Evolutionary conservation across 371 early-diverging fungal genomes (phyloP).

Genomic region (Dentiscutata heterogama): DNA sequence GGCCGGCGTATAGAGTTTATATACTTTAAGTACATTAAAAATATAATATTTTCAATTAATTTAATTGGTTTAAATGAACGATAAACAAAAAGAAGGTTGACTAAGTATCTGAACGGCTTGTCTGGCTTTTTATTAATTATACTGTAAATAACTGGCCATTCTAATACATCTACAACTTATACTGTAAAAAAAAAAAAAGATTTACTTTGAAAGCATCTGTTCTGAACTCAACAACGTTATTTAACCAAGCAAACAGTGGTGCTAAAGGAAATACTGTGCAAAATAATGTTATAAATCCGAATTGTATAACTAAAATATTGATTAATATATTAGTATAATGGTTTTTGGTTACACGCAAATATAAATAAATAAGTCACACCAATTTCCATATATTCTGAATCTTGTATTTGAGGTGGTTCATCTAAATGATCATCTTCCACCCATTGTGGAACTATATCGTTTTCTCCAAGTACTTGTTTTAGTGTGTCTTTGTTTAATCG

Average conservation of each 20-base stretch:
- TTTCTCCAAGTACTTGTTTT: constrained; percentile 14
- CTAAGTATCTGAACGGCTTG: too few relatives aligned
- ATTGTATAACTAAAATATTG: constrained; percentile 62
- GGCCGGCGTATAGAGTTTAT: constrained; percentile 53
- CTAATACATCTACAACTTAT: neutral
- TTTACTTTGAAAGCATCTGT: constrained; percentile 60
- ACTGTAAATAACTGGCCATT: too few relatives aligned
- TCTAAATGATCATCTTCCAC: constrained; percentile 58
- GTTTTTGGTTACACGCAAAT: constrained; percentile 14
- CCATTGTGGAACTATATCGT: constrained; percentile 55
- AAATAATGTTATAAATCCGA: constrained; percentile 72
- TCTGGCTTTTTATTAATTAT: too few relatives aligned
- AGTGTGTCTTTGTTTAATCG: constrained; percentile 15
- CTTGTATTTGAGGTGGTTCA: constrained; percentile 49
- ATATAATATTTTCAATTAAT: neutral
- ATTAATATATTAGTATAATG: neutral
- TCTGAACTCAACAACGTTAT: constrained; percentile 66
- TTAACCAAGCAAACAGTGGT: constrained; percentile 67
- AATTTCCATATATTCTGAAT: constrained; percentile 57
- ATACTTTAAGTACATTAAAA: constrained; percentile 5
- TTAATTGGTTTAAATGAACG: neutral
- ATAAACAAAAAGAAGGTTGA: too few relatives aligned
- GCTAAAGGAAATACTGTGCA: constrained; percentile 73
- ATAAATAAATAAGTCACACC: constrained; percentile 45
- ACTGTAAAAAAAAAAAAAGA: neutral